Percentiles rank a stretch among this genome's conserved stretches.
phyloP scores from a whole-genome alignment of 2,329 filamentous ascomycete species.

The Penicillium hesseltinei region DNA sequence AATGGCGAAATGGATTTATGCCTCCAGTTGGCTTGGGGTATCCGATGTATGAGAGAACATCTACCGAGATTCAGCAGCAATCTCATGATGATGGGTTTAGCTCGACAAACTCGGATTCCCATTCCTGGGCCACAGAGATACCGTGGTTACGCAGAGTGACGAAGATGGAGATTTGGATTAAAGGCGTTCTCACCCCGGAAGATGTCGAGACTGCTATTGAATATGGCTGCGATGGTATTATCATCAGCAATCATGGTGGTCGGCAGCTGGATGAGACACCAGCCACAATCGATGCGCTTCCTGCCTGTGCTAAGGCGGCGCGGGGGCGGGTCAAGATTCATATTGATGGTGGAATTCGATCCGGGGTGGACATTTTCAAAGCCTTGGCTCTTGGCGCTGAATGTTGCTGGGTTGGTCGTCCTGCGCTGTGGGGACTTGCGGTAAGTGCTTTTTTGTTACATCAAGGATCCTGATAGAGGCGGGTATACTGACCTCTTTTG shows the following conservation, averaged over 20 bases:
- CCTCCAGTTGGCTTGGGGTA: conserved; percentile 44
- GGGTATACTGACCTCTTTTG: conserved; percentile 5
- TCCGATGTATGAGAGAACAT: conserved; percentile 35
- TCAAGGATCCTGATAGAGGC: not conserved
- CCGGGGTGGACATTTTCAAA: conserved; percentile 40
- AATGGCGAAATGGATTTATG: conserved; percentile 53
- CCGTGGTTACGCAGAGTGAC: conserved; percentile 50
- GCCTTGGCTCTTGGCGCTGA: conserved; percentile 37
- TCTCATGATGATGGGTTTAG: conserved; percentile 26
- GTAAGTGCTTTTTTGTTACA: conserved; percentile 19
- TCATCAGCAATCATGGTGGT: conserved; percentile 42
- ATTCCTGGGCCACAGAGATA: conserved; percentile 50
- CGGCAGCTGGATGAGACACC: conserved; percentile 39
- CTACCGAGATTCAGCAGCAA: conserved; percentile 23
- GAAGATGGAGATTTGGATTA: conserved; percentile 45
- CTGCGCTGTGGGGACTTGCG: conserved; percentile 36
- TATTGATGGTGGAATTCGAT: conserved; percentile 36
- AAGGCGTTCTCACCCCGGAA: conserved; percentile 34
- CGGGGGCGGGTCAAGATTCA: conserved; percentile 34
- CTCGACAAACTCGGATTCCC: conserved; percentile 23
- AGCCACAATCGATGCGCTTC: conserved; percentile 39
- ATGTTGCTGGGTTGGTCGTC: conserved; percentile 34
- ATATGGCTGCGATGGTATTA: conserved; percentile 37
- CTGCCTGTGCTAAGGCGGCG: conserved; percentile 27
- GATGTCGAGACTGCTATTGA: conserved; percentile 37